Evolutionary conservation across 371 early-diverging fungal genomes (phyloP).

Genomic region (Mucor lusitanicus): DNA sequence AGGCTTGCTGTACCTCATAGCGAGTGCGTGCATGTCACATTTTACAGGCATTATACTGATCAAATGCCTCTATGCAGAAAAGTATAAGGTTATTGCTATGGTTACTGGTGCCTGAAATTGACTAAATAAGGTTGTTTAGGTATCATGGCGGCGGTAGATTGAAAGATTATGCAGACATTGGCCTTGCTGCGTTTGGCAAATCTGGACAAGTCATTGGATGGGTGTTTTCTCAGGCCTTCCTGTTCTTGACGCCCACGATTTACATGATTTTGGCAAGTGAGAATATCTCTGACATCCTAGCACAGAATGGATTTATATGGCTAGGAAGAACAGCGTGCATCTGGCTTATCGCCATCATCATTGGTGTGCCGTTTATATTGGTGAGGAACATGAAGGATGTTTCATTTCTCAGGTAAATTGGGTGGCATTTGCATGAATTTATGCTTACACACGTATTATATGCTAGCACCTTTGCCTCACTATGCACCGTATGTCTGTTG

Average conservation of each 20-base stretch:
- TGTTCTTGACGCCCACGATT: slow-evolving; percentile 69
- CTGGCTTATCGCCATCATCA: slow-evolving; percentile 55
- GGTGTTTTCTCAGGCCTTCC: slow-evolving; percentile 66
- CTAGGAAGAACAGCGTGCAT: slow-evolving; percentile 57
- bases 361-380: slow-evolving; percentile 54
- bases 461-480: slow-evolving; percentile 57
- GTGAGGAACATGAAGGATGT: slow-evolving; percentile 63
- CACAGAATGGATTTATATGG: slow-evolving; percentile 13
- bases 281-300: slow-evolving; percentile 58
- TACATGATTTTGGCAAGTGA: slow-evolving; percentile 78
- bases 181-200: slow-evolving; percentile 67
- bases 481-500: slow-evolving; percentile 48
- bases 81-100: background rate
- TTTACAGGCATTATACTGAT: slow-evolving; percentile 42
- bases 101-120: background rate
- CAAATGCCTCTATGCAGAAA: slow-evolving; percentile 32
- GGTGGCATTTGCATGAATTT: background rate
- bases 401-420: slow-evolving; percentile 45
- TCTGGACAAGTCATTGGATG: slow-evolving; percentile 60
- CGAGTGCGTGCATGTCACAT: slow-evolving; percentile 55
- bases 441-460: background rate
- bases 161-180: slow-evolving; percentile 52
- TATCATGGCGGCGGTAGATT: background rate
- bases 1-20: slow-evolving; percentile 31
- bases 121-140: background rate